Base-by-base conservation (phyloP, 1,284 basidiomycete genomes). In the Spongiforma sp. region DNA sequence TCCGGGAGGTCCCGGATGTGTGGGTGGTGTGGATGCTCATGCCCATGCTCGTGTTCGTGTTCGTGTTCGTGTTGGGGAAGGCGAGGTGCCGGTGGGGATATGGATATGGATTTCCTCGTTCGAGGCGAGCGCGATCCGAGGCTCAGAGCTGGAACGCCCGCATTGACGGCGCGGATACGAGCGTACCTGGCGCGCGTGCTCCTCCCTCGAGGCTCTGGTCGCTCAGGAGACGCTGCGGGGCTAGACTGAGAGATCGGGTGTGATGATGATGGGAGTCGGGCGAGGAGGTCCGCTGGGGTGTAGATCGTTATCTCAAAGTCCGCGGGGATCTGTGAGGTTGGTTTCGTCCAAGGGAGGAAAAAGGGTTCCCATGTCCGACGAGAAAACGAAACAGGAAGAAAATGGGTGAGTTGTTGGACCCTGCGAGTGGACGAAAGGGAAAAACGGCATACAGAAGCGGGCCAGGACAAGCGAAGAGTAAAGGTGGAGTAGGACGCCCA, bases 381-480 rank as follows among this genome's bases (percentile, higher is more conserved):
- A 32, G 26, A 53, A 30, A 32, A 9, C 28, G 8, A 32, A 33
- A 33, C 12, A 21, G 32, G 4, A 32, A 11, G 26, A 14, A 5
- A 2, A 19, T 21, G 39, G 12, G 41, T 37, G 62, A 41, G n/a
- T 52, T 28, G 14, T 9, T 41, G 24, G 41, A 5, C 8, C 41
- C 21, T 11, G 21, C 36, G 36, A n/a, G n/a, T n/a, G 41, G 15
- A 50, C 26, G 11, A 50, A 9, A 39, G 19, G 34, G 19, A 30
- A 30, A 17, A 55, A 55, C 33, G 24, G 15, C 24, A 9, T n/a
- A 82, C 89, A 19, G 81, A 88, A 60, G 89, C 89, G 33, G 88
- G 83, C 85, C 86, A 90, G 39, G 89, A 91, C 21, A 89, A 64
- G 41, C 89, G 79, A 36, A 90, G 75, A 2, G 89, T 89, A 69